Conservation (phyloP, 805 yeast genomes). For the Zygotorulaspora florentina region DNA sequence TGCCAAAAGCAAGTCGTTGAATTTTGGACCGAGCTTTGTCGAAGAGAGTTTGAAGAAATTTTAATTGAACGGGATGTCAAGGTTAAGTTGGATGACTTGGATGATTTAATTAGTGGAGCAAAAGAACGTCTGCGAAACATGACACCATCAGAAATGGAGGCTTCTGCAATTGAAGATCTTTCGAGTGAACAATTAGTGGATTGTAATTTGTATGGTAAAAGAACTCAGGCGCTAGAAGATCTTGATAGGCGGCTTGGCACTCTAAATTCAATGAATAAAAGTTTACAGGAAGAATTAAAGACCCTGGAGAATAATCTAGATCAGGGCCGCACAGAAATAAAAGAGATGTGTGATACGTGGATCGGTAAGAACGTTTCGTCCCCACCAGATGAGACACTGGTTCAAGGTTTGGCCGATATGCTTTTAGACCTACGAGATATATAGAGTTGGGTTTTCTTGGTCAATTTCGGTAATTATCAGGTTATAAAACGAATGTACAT, state of each 20-base stretch:
- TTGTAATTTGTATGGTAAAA: slow-evolving; percentile 24
- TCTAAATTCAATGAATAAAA: slow-evolving; percentile 21
- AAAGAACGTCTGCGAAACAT: slow-evolving; percentile 18
- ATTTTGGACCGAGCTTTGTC: slow-evolving; percentile 48
- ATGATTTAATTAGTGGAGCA: slow-evolving; percentile 38
- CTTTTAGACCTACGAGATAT: slow-evolving; percentile 20
- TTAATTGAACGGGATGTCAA: slow-evolving; percentile 43
- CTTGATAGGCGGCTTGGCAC: slow-evolving; percentile 22
- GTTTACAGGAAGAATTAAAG: slow-evolving; percentile 23
- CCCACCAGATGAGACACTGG: slow-evolving; percentile 21
- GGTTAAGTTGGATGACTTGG: slow-evolving; percentile 37
- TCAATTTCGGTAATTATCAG: not conserved
- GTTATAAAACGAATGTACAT: not conserved
- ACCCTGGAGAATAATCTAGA: slow-evolving; percentile 21
- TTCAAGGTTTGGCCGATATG: slow-evolving; percentile 30
- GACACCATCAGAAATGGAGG: slow-evolving; percentile 3
- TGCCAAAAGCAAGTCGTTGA: slow-evolving; percentile 50
- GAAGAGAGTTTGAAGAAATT: slow-evolving; percentile 52
- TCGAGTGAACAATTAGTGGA: slow-evolving; percentile 25
- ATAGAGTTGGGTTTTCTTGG: not conserved
- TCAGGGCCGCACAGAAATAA: slow-evolving; percentile 24
- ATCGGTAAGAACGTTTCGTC: slow-evolving; percentile 23
- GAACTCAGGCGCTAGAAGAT: slow-evolving; percentile 20
- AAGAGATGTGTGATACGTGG: slow-evolving; percentile 31
- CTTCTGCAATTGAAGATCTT: slow-evolving; percentile 20